Evolutionary conservation across 352 stramenopile species (phyloP).

Genomic region (Achlya hypogyna): DNA sequence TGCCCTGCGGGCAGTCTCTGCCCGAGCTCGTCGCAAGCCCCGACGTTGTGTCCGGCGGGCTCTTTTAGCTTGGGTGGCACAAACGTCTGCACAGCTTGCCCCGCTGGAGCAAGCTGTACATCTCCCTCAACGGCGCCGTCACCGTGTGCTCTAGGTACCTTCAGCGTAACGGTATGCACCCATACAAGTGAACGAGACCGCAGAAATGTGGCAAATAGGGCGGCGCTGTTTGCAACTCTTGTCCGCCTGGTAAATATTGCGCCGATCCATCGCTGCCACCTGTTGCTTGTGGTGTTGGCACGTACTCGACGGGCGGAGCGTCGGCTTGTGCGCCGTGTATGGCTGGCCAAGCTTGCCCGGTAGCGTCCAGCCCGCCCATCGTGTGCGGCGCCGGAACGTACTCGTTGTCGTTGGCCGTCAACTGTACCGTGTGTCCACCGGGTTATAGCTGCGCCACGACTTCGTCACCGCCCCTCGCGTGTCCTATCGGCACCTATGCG

Average conservation of each 20-base stretch:
- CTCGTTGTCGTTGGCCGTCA: neutral
- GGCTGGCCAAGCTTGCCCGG: neutral
- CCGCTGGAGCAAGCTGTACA: neutral
- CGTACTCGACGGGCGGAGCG: neutral
- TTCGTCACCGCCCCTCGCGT: neutral
- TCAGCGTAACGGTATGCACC: neutral
- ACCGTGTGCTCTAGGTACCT: neutral
- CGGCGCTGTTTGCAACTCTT: neutral
- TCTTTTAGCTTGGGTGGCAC: slow-evolving; percentile 9
- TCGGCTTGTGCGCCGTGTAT: neutral
- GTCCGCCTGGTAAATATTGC: neutral
- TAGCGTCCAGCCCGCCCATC: neutral
- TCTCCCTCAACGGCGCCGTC: neutral
- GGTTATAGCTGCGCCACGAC: neutral
- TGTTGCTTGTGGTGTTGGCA: neutral
- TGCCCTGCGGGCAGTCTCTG: slow-evolving; percentile 40
- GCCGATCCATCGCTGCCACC: neutral
- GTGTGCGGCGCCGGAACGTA: neutral
- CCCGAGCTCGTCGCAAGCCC: slow-evolving; percentile 27
- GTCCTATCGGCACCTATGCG: slow-evolving; percentile 24
- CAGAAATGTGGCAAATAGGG: too few relatives aligned
- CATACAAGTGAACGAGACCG: too few relatives aligned
- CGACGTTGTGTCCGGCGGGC: slow-evolving; percentile 24
- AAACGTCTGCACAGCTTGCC: slow-evolving; percentile 38
- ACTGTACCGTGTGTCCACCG: slow-evolving; percentile 1